A percentile compares a stretch with the other conserved stretches of the same genome.
These are phyloP conservation scores for Pseudonitzschia pungens DNA, from an alignment of 108 stramenopile genomes.

Conservation along the genomic window DNA sequence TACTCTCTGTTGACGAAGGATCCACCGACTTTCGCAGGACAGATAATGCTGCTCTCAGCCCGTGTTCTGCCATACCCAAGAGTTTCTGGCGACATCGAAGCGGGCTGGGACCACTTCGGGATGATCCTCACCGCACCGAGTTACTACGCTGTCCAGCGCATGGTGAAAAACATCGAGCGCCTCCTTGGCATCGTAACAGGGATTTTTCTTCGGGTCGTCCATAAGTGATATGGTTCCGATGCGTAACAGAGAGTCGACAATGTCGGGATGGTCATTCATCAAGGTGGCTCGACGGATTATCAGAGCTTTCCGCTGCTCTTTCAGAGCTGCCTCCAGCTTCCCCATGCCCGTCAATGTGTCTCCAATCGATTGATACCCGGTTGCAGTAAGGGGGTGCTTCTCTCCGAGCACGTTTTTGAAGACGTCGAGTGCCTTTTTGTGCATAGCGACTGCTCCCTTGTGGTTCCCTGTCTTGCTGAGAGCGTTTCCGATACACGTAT, in stretches of 20 bases:
- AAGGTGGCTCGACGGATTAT: slow-evolving; percentile 28
- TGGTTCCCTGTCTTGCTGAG: slow-evolving; percentile 18
- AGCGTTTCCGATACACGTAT: slow-evolving; percentile 24
- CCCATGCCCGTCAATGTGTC: slow-evolving; percentile 30
- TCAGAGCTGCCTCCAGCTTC: slow-evolving; percentile 30
- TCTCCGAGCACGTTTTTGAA: slow-evolving; percentile 30
- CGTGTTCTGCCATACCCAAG: not conserved
- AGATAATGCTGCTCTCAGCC: not conserved
- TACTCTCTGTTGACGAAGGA: not conserved
- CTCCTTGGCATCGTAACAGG: slow-evolving; percentile 12
- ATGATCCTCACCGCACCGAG: slow-evolving; percentile 33
- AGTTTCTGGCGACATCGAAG: slow-evolving; percentile 27
- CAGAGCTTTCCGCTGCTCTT: slow-evolving; percentile 34
- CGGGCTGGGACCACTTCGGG: slow-evolving; percentile 29
- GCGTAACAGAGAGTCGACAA: slow-evolving; percentile 21
- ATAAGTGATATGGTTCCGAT: slow-evolving; percentile 27
- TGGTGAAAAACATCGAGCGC: slow-evolving; percentile 30
- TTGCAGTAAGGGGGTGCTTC: slow-evolving; percentile 34
- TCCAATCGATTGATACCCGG: slow-evolving; percentile 22
- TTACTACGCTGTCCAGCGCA: slow-evolving; percentile 28
- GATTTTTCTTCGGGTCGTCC: slow-evolving; percentile 8
- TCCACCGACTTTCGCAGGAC: not conserved
- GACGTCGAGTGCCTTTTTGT: slow-evolving; percentile 27
- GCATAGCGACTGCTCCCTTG: slow-evolving; percentile 23
- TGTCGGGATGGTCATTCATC: slow-evolving; percentile 34